Evolutionary conservation across 257 asterid species (phyloP), one percentile per base, ranked within the genome.

Genomic region (Scutellaria minor): DNA sequence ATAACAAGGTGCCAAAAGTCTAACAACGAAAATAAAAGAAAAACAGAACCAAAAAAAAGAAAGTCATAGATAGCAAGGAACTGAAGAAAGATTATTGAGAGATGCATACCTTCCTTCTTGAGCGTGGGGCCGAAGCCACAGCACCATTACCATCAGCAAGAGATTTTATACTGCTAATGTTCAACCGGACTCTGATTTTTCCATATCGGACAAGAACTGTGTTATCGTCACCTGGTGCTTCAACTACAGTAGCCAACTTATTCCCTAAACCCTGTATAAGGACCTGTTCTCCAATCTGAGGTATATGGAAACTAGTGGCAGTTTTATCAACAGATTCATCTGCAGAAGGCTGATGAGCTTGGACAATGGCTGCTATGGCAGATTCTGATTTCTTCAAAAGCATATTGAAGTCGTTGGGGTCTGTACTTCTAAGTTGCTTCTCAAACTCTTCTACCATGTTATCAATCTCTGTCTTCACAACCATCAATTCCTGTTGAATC

Each of bases 161-260:
- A 75, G 93, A 46, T 68, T 73, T 83, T 77, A 94, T 62, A 59
- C 81, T 80, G 81, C 71, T 77, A 61, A 59, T 53, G 37, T 78
- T 62, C 46, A 86, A 84, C 3, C 96, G 94, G 71, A 83, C 85
- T 74, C 84, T 84, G 66, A 94, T 84, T 83, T 88, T 94, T 56
- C 99, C 99, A 68, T 85, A 90, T 72, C 85, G 96, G 68, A 94
- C 93, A 71, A 94, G 90, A 77, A 88, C 84, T 52, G 86, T 82
- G 77, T 82, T 87, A 80, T 91, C 97, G 69, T 83, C 93, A 50
- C 85, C 83, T 39, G 96, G 88, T 53, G 85, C 84, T 87, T 94
- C 98, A 74, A 87, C 89, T 20, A 91, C 95, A 14, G 96, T 88
- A 72, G 93, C 99, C 78, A 84, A 57, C 81, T 86, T 94, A 74